Evolutionary conservation across 2,329 filamentous ascomycete genomes (phyloP).

Genomic region (Zymoseptoria crescenta): DNA sequence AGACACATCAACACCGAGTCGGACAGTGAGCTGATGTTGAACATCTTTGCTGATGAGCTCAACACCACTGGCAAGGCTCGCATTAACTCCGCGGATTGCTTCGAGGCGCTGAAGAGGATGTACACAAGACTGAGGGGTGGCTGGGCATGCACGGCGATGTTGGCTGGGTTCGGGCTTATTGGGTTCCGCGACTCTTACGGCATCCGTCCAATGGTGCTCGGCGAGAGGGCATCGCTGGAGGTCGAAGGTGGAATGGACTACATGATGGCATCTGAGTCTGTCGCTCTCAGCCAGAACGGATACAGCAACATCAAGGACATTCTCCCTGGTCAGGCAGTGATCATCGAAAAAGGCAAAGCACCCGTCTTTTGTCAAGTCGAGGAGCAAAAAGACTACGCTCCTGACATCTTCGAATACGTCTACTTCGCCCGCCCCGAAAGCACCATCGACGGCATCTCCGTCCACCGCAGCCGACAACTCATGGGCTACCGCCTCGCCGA

Average conservation of each 20-base stretch:
- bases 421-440: constrained; percentile 81
- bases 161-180: constrained; percentile 72
- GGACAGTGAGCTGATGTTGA: constrained; percentile 80
- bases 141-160: constrained; percentile 74
- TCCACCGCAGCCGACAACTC: constrained; percentile 73
- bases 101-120: constrained; percentile 62
- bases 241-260: constrained; percentile 60
- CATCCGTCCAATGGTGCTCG: constrained; percentile 74
- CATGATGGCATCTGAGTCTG: constrained; percentile 84
- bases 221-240: constrained; percentile 50
- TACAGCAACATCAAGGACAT: constrained; percentile 72
- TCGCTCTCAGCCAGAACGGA: constrained; percentile 73
- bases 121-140: constrained; percentile 66
- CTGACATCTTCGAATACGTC: constrained; percentile 81
- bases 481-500: constrained; percentile 80
- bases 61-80: constrained; percentile 73
- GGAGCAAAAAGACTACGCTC: constrained; percentile 60
- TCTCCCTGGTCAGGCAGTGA: constrained; percentile 74
- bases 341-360: constrained; percentile 67
- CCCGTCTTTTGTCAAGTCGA: constrained; percentile 72
- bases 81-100: constrained; percentile 70
- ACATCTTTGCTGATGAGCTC: constrained; percentile 77
- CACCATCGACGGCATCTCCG: constrained; percentile 78
- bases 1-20: constrained; percentile 86
- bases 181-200: constrained; percentile 73